Evolutionary conservation across 306 rosid species (phyloP), one percentile per base, ranked within the genome.

Genomic region (Pterocarpus macrocarpus): DNA sequence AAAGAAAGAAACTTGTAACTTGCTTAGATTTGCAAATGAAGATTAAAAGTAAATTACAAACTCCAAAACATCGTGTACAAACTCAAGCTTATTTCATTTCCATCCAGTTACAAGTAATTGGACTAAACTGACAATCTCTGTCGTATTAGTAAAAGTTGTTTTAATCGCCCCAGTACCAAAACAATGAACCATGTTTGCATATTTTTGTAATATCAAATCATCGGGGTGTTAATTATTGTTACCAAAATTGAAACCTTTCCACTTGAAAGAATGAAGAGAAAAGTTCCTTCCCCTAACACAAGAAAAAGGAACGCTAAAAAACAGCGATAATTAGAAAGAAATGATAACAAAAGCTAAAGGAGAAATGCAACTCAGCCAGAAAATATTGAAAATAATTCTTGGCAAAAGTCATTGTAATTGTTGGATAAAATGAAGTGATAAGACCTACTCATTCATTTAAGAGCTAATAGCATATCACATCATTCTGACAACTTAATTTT

Each of bases 1-100:
- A 57, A 63, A 63, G 41, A 63, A 81, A 73, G 56, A 63, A 77
- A 73, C 79, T 82, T 56, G 3, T 13, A 67, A 59, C 68, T 63
- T 62, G 58, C 73, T 50, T 11, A 75, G 28, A 63, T 53, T 39
- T 28, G 57, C 61, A 53, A 82, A 34, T 44, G 53, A 69, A 63
- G 79, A 35, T 50, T 16, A 34, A 8, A 43, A 15, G 35, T 9
- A 81, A 34, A 13, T 56, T 11, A 43, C 50, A 52, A 62, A 61
- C 56, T 62, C 32, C 4, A 39, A 15, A 52, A 74, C 53, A 61
- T 4, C 36, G n/a, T 47, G 50, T 44, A 1, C 65, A 38, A 32
- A 70, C 33, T 44, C 70, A 52, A 76, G 22, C 28, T 64, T 57
- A 55, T 80, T 66, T 68, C 39, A 69, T 69, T 39, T 74, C 73